Conservation (phyloP, 2,329 filamentous ascomycete genomes). For the Paecilomyces formosus region DNA sequence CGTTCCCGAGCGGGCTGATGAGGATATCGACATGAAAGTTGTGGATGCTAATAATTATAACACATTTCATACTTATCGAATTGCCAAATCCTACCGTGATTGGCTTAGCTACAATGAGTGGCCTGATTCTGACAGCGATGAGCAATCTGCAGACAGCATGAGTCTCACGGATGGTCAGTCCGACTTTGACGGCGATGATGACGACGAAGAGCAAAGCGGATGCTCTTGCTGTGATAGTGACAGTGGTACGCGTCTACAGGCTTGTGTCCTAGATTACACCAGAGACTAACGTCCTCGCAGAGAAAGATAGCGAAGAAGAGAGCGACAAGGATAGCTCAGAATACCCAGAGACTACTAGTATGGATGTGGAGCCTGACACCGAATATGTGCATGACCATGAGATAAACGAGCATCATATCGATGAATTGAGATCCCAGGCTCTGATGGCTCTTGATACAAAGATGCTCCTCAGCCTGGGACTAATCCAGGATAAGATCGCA, state of each 20-base stretch:
- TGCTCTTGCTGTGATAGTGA: neutral
- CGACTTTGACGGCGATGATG: too few relatives aligned
- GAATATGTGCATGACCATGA: too few relatives aligned
- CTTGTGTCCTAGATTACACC: neutral
- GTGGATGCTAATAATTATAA: neutral
- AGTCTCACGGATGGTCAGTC: too few relatives aligned
- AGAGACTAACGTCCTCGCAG: neutral
- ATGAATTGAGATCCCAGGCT: neutral
- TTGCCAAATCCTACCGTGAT: neutral
- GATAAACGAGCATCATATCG: neutral
- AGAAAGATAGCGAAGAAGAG: neutral
- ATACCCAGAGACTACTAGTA: too few relatives aligned
- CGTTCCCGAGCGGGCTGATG: neutral
- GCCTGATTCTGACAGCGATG: neutral
- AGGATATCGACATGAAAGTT: neutral
- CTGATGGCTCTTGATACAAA: neutral
- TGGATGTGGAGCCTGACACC: too few relatives aligned
- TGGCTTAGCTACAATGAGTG: neutral
- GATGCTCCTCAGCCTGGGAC: neutral
- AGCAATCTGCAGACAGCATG: neutral
- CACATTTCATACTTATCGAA: neutral
- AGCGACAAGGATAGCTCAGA: neutral
- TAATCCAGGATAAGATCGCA: neutral
- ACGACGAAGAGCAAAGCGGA: neutral
- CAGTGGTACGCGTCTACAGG: neutral